Conservation (phyloP, 1,284 basidiomycete genomes). For the Puccinia triticina region DNA sequence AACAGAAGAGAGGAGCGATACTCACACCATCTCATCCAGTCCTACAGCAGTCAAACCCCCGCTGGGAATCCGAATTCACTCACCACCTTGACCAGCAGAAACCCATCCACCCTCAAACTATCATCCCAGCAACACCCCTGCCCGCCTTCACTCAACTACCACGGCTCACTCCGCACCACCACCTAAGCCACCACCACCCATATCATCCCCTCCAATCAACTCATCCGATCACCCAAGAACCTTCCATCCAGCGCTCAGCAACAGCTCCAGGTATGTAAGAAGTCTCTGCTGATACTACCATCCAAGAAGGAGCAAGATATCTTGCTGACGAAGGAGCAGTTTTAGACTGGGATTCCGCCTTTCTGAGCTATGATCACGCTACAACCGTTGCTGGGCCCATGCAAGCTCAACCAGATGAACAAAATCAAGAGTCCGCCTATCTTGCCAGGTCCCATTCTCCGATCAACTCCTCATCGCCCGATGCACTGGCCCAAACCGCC, state of each 20-base stretch:
- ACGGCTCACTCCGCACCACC: background rate
- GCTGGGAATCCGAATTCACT: constrained; percentile 31
- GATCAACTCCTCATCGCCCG: constrained; percentile 28
- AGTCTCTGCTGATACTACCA: background rate
- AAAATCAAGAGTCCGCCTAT: background rate
- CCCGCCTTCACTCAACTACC: background rate
- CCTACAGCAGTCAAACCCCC: constrained; percentile 8
- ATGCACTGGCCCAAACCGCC: constrained; percentile 28
- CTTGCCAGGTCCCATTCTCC: background rate
- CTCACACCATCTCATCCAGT: background rate
- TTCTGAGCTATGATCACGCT: constrained; percentile 21
- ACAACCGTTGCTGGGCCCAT: background rate
- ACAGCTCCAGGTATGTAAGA: background rate
- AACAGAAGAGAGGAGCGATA: background rate
- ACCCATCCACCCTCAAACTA: background rate
- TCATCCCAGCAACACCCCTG: background rate
- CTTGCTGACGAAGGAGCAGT: background rate
- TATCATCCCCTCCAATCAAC: background rate
- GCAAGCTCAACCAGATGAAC: background rate
- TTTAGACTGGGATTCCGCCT: constrained; percentile 6
- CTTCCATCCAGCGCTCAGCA: background rate
- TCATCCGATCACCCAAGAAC: background rate
- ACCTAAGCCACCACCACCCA: background rate
- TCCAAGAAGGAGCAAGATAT: too few species aligned
- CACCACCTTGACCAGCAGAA: background rate